phyloP scores from a whole-genome alignment of 257 asterid species.

The Parsonsia alboflavescens region DNA sequence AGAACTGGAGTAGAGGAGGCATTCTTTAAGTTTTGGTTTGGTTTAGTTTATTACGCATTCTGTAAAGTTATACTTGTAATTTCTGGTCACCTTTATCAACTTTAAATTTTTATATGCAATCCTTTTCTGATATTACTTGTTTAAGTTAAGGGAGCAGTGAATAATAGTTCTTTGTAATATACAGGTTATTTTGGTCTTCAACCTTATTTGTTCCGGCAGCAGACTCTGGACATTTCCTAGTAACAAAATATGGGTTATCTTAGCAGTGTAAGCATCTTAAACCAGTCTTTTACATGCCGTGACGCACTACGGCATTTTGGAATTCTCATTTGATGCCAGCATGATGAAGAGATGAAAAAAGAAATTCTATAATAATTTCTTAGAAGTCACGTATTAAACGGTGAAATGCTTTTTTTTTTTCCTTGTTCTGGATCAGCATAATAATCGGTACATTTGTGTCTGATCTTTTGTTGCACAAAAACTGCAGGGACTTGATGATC shows the following conservation, averaged over 20 bases:
- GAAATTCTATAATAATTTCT: background rate
- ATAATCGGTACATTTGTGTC: constrained; percentile 8
- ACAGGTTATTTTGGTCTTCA: constrained; percentile 29
- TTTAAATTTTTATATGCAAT: background rate
- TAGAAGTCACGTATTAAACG: background rate
- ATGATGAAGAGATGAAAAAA: background rate
- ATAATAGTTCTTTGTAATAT: constrained; percentile 17
- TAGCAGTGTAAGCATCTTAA: constrained; percentile 38
- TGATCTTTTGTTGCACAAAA: constrained; percentile 14
- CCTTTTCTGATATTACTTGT: background rate
- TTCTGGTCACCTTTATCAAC: background rate
- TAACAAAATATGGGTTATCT: constrained; percentile 39
- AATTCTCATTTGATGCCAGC: background rate
- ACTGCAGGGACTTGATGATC: constrained; percentile 45
- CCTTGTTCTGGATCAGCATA: constrained; percentile 3
- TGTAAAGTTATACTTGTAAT: too few relatives aligned
- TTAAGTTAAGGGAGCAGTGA: constrained; percentile 3
- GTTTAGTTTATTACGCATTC: too few relatives aligned
- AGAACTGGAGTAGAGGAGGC: too few relatives aligned
- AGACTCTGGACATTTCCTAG: constrained; percentile 20
- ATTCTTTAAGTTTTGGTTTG: too few relatives aligned
- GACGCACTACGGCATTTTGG: background rate
- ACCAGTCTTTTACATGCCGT: background rate
- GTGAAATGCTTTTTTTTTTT: background rate
- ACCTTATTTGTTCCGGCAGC: constrained; percentile 19